phyloP scores from a whole-genome alignment of 345 rosid species.

The Pistacia integerrima region DNA sequence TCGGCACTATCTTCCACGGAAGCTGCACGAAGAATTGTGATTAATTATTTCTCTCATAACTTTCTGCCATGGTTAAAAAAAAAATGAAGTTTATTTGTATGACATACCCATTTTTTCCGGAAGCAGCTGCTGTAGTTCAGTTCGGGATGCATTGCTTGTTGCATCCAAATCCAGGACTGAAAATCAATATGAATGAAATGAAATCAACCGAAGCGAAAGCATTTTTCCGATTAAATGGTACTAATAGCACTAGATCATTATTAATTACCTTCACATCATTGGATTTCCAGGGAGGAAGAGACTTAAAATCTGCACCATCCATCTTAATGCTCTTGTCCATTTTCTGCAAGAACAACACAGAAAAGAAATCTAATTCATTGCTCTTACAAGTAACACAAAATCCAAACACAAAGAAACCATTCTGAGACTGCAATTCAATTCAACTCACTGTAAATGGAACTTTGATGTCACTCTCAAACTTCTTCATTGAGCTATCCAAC shows the following conservation, averaged over 20 bases:
- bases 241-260: no score
- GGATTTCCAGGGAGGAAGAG: constrained; percentile 84
- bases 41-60: not conserved
- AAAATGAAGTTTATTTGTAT: not conserved
- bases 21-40: constrained; percentile 34
- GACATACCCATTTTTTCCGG: constrained; percentile 75
- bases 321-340: constrained; percentile 55
- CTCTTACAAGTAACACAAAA: not conserved
- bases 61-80: not conserved
- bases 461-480: constrained; percentile 39
- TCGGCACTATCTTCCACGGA: constrained; percentile 69
- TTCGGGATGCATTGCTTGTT: constrained; percentile 98
- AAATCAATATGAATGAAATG: not conserved
- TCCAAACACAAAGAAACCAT: not conserved
- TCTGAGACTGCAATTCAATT: not conserved
- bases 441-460: constrained; percentile 58
- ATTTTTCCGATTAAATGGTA: no score
- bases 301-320: constrained; percentile 68
- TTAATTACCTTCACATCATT: constrained; percentile 75
- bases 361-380: not conserved
- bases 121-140: constrained; percentile 78
- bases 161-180: constrained; percentile 99
- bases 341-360: constrained; percentile 35
- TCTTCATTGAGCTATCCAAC: constrained; percentile 43
- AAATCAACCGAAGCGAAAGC: no score